phyloP scores from a whole-genome alignment of 2,329 filamentous ascomycete genomes.

The Sclerotinia subarctica region DNA sequence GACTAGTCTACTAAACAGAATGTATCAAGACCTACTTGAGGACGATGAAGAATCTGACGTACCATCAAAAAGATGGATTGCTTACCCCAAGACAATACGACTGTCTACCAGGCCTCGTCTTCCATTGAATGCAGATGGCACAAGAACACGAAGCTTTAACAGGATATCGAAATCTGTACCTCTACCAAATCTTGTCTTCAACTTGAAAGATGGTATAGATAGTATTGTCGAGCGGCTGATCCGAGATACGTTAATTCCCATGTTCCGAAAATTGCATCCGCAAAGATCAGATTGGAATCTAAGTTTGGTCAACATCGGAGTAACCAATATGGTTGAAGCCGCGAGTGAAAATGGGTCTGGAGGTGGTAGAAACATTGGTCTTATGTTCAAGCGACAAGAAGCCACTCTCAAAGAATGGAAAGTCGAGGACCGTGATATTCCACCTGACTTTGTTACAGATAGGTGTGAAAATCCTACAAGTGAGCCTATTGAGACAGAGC shows the following conservation, averaged over 20 bases:
- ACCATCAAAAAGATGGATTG: constrained; percentile 59
- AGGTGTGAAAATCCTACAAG: not conserved
- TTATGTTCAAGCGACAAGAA: constrained; percentile 78
- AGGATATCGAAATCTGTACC: constrained; percentile 73
- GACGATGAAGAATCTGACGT: constrained; percentile 28
- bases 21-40: constrained; percentile 72
- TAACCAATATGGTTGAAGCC: constrained; percentile 72
- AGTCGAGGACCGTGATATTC: constrained; percentile 46
- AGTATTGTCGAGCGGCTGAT: constrained; percentile 66
- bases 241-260: constrained; percentile 61
- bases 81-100: constrained; percentile 76
- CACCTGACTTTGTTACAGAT: constrained; percentile 29
- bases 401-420: constrained; percentile 65
- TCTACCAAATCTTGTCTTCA: constrained; percentile 72
- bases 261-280: constrained; percentile 72
- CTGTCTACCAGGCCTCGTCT: constrained; percentile 69
- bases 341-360: constrained; percentile 45
- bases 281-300: constrained; percentile 68
- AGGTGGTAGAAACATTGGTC: constrained; percentile 68
- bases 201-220: constrained; percentile 55
- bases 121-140: constrained; percentile 50
- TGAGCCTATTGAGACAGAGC: not conserved
- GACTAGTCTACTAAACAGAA: constrained; percentile 68
- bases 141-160: constrained; percentile 56
- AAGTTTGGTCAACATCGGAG: constrained; percentile 81